Evolutionary conservation across 805 yeast genomes (phyloP).

Genomic region (Ogataea trehalophila): DNA sequence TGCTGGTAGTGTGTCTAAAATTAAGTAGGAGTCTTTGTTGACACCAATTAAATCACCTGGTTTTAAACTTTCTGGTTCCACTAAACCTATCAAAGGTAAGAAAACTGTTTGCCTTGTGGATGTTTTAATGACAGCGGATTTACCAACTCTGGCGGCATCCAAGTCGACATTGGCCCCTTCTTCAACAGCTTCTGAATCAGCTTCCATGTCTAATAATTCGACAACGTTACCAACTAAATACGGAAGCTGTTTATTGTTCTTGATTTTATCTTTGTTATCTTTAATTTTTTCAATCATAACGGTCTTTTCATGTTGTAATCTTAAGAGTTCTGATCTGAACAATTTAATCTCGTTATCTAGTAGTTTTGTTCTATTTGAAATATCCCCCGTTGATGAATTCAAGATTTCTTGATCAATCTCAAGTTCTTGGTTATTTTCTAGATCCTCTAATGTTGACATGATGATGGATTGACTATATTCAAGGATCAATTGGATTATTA

Average conservation of each 20-base stretch:
- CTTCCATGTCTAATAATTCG: slow-evolving; percentile 83
- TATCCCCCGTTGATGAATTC: slow-evolving; percentile 71
- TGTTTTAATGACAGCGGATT: slow-evolving; percentile 97
- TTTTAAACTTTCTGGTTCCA: slow-evolving; percentile 82
- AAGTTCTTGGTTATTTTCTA: slow-evolving; percentile 52
- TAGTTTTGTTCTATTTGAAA: slow-evolving; percentile 78
- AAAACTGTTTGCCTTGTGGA: slow-evolving; percentile 97
- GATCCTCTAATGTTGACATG: slow-evolving; percentile 84
- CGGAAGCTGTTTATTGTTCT: slow-evolving; percentile 92
- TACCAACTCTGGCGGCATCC: slow-evolving; percentile 86
- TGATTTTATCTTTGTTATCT: slow-evolving; percentile 93
- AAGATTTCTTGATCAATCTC: slow-evolving; percentile 81
- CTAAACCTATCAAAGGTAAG: slow-evolving; percentile 91
- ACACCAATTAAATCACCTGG: slow-evolving; percentile 99
- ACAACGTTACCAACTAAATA: slow-evolving; percentile 96
- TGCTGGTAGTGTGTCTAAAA: slow-evolving; percentile 91
- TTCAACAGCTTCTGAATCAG: slow-evolving; percentile 73
- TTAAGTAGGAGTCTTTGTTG: slow-evolving; percentile 90
- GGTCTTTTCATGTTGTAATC: slow-evolving; percentile 87
- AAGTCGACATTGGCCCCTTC: slow-evolving; percentile 95
- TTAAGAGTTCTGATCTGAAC: slow-evolving; percentile 85
- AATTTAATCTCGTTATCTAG: slow-evolving; percentile 94
- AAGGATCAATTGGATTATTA: background rate
- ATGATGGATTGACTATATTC: background rate
- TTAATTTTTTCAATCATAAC: slow-evolving; percentile 91